Evolutionary conservation across 805 yeast genomes (phyloP).

Genomic region (Myxozyma lipomycoides): DNA sequence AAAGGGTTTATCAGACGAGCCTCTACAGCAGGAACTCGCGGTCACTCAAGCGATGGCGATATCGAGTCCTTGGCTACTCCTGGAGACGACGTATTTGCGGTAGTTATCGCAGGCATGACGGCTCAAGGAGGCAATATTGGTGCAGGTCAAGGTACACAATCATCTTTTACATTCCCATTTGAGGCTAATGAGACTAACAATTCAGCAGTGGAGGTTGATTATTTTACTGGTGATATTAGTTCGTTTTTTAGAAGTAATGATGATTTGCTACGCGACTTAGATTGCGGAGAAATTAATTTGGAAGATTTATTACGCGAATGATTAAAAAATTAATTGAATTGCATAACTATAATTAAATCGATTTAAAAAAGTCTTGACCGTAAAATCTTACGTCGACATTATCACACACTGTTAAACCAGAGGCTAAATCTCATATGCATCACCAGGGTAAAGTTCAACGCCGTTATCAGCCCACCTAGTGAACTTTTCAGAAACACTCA

Average conservation of each 20-base stretch:
- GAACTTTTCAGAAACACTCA: too few relatives aligned
- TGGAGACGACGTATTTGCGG: conserved; percentile 25
- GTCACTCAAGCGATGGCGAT: neutral
- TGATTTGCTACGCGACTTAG: neutral
- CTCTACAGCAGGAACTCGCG: conserved; percentile 22
- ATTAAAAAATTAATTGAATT: neutral
- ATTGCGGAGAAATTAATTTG: neutral
- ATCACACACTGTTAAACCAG: too few relatives aligned
- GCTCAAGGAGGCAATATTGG: neutral
- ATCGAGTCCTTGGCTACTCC: conserved; percentile 12
- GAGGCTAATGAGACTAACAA: neutral
- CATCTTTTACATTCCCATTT: neutral
- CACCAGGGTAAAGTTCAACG: too few relatives aligned
- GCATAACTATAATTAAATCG: conserved; percentile 28
- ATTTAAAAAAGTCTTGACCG: too few relatives aligned
- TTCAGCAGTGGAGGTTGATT: neutral
- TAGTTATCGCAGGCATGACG: conserved; percentile 31
- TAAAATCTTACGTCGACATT: too few relatives aligned
- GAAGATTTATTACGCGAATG: neutral
- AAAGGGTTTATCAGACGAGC: conserved; percentile 30
- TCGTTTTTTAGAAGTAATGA: neutral
- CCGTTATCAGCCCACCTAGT: too few relatives aligned
- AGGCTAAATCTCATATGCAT: too few relatives aligned
- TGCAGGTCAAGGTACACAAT: neutral
- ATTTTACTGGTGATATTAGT: neutral